phyloP scores from a whole-genome alignment of 306 rosid species.

The Trichosanthes cucumerina region DNA sequence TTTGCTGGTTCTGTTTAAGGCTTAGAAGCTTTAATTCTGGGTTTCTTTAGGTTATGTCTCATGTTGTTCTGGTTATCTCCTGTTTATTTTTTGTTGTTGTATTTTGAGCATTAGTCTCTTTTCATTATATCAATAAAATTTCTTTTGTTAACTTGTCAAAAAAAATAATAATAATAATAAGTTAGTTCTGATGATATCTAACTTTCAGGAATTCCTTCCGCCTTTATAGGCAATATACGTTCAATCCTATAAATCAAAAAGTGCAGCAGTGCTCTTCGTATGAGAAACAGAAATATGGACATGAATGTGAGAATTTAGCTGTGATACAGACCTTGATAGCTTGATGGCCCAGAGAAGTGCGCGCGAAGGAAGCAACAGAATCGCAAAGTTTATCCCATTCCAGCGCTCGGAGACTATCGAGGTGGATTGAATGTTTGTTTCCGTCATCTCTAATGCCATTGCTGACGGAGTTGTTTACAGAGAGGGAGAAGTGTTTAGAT shows the following conservation, averaged over 20 bases:
- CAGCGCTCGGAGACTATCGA: conserved; percentile 64
- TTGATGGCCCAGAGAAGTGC: conserved; percentile 67
- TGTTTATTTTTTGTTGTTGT: too few relatives aligned
- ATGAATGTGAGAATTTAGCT: neutral
- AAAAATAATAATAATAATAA: too few relatives aligned
- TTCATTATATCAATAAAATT: too few relatives aligned
- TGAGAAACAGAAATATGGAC: neutral
- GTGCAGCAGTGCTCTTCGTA: neutral
- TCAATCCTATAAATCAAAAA: neutral
- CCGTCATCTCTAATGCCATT: neutral
- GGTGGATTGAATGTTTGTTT: conserved; percentile 31
- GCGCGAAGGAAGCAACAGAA: conserved; percentile 72
- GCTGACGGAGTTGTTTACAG: conserved; percentile 9
- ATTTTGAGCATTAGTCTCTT: too few relatives aligned
- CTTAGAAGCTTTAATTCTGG: too few relatives aligned
- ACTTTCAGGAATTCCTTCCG: neutral
- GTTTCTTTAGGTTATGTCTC: too few relatives aligned
- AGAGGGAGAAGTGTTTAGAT: conserved; percentile 15
- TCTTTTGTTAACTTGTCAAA: too few relatives aligned
- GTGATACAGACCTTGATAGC: conserved; percentile 44
- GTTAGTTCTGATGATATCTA: neutral
- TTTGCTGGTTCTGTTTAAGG: too few relatives aligned
- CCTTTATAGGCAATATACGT: neutral
- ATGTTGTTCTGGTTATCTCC: too few relatives aligned
- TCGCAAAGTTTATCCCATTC: conserved; percentile 89